Conservation (phyloP, 2,329 filamentous ascomycete species). For the Tolypocladium album region DNA sequence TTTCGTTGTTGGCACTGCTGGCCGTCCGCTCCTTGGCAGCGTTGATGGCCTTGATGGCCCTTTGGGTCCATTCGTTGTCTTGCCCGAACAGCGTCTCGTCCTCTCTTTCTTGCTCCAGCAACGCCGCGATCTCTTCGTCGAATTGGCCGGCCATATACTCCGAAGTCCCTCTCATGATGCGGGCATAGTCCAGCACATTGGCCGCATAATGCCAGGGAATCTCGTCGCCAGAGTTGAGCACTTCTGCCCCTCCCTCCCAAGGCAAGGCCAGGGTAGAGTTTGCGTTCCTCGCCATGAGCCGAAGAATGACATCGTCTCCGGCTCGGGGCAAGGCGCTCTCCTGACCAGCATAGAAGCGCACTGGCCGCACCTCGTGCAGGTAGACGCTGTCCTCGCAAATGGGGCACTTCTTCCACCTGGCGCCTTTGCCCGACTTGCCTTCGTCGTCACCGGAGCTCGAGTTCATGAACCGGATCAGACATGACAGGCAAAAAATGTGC, state of each 20-base stretch:
- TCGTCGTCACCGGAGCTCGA: conserved; percentile 65
- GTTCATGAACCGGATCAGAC: conserved; percentile 92
- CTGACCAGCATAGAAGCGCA: conserved; percentile 84
- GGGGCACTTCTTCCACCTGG: conserved; percentile 88
- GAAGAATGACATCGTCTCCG: conserved; percentile 80
- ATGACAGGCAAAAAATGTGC: conserved; percentile 92
- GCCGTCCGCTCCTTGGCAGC: conserved; percentile 65
- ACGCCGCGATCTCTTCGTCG: conserved; percentile 64
- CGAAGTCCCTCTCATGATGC: conserved; percentile 88
- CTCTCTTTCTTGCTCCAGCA: conserved; percentile 69
- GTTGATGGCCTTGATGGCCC: conserved; percentile 64
- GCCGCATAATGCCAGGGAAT: conserved; percentile 93
- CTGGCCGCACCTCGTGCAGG: conserved; percentile 77
- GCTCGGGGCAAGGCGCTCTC: conserved; percentile 71
- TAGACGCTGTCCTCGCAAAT: conserved; percentile 94
- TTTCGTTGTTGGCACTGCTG: conserved; percentile 24
- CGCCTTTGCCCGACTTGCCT: conserved; percentile 52
- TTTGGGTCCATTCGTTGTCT: conserved; percentile 84
- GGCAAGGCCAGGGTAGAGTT: conserved; percentile 82
- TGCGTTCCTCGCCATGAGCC: conserved; percentile 71
- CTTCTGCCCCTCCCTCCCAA: conserved; percentile 63
- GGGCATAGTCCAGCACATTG: conserved; percentile 87
- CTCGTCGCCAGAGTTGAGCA: conserved; percentile 57
- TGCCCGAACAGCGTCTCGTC: conserved; percentile 88
- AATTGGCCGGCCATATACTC: conserved; percentile 79